Evolutionary conservation across 1,139 yeast species (phyloP).

Genomic region (Saccharomyces hybrid): DNA sequence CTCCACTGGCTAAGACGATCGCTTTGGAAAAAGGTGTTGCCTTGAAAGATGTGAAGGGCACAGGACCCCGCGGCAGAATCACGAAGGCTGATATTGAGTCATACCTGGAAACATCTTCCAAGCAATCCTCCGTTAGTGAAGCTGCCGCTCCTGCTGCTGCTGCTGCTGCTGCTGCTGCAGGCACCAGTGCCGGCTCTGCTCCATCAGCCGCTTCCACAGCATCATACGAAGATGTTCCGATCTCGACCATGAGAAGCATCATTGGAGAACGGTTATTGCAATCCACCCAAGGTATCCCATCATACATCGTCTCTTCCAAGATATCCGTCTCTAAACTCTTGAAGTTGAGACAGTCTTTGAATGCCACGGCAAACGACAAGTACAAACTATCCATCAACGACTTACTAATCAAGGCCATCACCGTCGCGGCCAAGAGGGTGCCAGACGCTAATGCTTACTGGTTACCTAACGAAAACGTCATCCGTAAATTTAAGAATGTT

Average conservation of each 20-base stretch:
- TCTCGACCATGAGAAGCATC: constrained; percentile 87
- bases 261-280: constrained; percentile 83
- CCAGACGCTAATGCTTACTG: constrained; percentile 94
- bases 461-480: constrained; percentile 81
- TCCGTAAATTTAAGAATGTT: constrained; percentile 85
- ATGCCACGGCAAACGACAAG: constrained; percentile 76
- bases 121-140: constrained; percentile 25
- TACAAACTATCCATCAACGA: constrained; percentile 92
- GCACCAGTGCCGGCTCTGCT: constrained; percentile 26
- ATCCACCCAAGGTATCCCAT: constrained; percentile 82
- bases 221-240: constrained; percentile 71
- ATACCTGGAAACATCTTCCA: constrained; percentile 36
- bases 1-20: constrained; percentile 88
- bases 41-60: constrained; percentile 74
- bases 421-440: constrained; percentile 80
- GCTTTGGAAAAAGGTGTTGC: constrained; percentile 92
- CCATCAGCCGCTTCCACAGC: constrained; percentile 48
- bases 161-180: not conserved
- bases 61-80: constrained; percentile 95
- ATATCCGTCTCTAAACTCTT: constrained; percentile 82
- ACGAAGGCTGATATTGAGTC: constrained; percentile 82
- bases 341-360: constrained; percentile 86
- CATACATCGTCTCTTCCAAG: constrained; percentile 82
- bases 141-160: constrained; percentile 41
- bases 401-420: constrained; percentile 86